These are phyloP conservation scores for Beta vulgaris DNA, from an alignment of 148 eudicot genomes.

Conservation along the genomic window DNA sequence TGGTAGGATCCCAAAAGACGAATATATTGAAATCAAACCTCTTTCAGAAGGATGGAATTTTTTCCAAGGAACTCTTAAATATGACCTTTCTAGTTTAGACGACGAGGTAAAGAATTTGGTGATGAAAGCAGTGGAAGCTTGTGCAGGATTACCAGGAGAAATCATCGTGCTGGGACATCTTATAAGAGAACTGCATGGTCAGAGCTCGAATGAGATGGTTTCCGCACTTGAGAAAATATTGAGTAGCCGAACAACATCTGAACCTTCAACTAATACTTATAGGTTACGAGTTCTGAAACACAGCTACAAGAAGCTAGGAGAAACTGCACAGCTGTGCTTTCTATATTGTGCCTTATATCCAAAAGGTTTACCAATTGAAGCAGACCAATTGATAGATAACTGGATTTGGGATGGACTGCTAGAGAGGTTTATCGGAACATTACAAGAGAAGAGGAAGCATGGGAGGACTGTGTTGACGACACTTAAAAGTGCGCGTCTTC, in stretches of 20 bases:
- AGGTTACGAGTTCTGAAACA: neutral
- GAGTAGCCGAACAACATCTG: neutral
- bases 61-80: neutral
- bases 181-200: neutral
- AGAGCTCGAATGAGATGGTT: neutral
- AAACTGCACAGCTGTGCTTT: neutral
- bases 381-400: constrained; percentile 2
- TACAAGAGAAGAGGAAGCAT: neutral
- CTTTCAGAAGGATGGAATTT: neutral
- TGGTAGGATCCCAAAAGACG: too few relatives aligned
- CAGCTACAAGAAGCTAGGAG: constrained; percentile 1
- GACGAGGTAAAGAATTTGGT: neutral
- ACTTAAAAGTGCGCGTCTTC: neutral
- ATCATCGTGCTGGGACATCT: neutral
- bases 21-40: constrained; percentile 1
- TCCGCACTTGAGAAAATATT: neutral
- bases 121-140: neutral
- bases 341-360: constrained; percentile 15
- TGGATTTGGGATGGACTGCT: constrained; percentile 15
- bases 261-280: too few relatives aligned
- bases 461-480: neutral
- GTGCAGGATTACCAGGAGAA: neutral
- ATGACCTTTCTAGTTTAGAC: neutral
- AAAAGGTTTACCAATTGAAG: constrained; percentile 2
- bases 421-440: neutral